Evolutionary conservation across 148 eudicot genomes (phyloP), one percentile per base, ranked within the genome.

Genomic region (Dianthus caryophyllus): DNA sequence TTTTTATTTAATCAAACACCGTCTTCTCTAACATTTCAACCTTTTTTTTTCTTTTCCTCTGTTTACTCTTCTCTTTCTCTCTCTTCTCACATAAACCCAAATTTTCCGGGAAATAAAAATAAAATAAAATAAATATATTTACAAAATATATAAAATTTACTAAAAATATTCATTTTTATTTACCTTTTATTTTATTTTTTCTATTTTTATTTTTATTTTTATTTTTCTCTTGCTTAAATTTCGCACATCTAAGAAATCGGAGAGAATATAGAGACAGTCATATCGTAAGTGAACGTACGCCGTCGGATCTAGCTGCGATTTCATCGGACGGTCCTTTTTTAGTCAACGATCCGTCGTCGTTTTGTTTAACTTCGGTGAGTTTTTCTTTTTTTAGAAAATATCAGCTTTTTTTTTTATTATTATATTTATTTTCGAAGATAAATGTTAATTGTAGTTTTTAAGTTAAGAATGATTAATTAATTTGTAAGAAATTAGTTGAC

Each of bases 221-320:
- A 2, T 25, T 49, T 7, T 4, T 12, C 6, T 57, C 1, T 30
- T 30, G 61, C 61, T 57, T 29, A 7, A 44, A 50, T 61, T 39
- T 62, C 72, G 64, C 67, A 13, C 64, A 41, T 38, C 58, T 14
- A n/a, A 36, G 25, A 64, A 59, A 52, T 64, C 66, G 53, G 71
- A 30, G 54, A 27, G 46, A 36, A 68, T 71, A 22, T 68, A 63
- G 69, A 56, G 29, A 22, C 4, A 22, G 24, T 33, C 38, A 33
- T 33, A 33, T 16, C 12, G 31, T 13, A 8, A 64, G 20, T 29
- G 8, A 18, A 38, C 73, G 21, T 6, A 6, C 16, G 38, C 66
- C 61, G 44, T 36, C 43, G 75, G 75, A 66, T 73, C 66, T 24
- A 59, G 64, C 31, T 61, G 33, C 55, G 75, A 74, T 74, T 78